Evolutionary conservation across 176 grass and related monocot species (phyloP).

Genomic region (Bromus sterilis): DNA sequence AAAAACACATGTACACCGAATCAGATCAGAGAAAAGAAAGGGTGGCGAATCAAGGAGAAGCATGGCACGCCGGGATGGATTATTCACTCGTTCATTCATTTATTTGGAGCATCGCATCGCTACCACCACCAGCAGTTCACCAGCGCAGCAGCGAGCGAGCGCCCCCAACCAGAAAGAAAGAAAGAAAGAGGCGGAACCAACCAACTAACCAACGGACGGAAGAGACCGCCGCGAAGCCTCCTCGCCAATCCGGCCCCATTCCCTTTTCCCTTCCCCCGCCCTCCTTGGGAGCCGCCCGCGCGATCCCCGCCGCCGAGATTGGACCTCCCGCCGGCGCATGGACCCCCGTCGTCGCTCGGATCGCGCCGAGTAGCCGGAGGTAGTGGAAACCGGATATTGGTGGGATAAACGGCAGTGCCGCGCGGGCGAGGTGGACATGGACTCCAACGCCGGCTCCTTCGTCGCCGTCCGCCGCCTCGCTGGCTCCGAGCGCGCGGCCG

Average conservation of each 20-base stretch:
- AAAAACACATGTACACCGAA: neutral
- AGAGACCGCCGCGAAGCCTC: slow-evolving; percentile 25
- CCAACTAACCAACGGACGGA: slow-evolving; percentile 26
- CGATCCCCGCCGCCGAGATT: slow-evolving; percentile 19
- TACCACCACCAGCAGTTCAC: neutral
- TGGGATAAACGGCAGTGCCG: neutral
- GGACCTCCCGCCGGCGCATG: slow-evolving; percentile 15
- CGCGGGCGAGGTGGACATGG: slow-evolving; percentile 25
- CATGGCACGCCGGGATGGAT: neutral
- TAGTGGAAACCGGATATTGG: neutral
- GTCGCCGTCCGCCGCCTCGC: slow-evolving; percentile 51
- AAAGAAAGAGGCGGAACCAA: slow-evolving; percentile 9
- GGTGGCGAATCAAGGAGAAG: neutral
- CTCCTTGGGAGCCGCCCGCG: slow-evolving; percentile 22
- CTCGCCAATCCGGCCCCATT: neutral
- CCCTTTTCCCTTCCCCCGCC: neutral
- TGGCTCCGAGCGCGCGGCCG: slow-evolving; percentile 31
- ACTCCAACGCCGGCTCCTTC: slow-evolving; percentile 48
- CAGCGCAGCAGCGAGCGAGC: neutral
- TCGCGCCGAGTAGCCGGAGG: neutral
- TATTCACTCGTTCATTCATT: slow-evolving; percentile 15
- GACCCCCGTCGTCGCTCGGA: neutral
- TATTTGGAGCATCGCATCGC: slow-evolving; percentile 6
- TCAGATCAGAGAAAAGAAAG: neutral
- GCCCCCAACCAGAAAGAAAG: slow-evolving; percentile 8